A percentile compares a stretch with the other conserved stretches of the same genome.
phyloP scores from a whole-genome alignment of 495 filamentous ascomycete genomes.

The Aspergillus baeticus region DNA sequence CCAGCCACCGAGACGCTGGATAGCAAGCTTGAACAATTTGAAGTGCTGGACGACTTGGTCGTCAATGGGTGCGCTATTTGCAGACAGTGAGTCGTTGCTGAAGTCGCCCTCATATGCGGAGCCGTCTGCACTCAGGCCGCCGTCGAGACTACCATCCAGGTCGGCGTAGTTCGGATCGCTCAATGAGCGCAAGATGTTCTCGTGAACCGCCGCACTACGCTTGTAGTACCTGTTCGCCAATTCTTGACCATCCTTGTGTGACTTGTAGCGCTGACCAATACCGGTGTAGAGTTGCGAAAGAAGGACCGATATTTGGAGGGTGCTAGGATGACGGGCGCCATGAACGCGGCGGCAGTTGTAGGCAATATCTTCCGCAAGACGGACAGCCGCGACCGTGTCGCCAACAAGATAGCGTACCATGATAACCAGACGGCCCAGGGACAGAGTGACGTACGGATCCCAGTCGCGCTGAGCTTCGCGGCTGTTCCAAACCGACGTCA shows the following conservation, averaged over 20 bases:
- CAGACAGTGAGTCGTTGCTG: neutral
- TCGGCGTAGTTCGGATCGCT: slow-evolving; percentile 32
- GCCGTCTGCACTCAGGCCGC: slow-evolving; percentile 17
- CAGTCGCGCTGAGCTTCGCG: slow-evolving; percentile 30
- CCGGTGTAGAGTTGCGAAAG: slow-evolving; percentile 39
- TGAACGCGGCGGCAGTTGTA: slow-evolving; percentile 45
- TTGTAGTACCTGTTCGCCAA: slow-evolving; percentile 42
- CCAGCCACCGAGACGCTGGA: slow-evolving; percentile 40
- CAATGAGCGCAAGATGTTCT: slow-evolving; percentile 36
- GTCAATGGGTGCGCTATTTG: neutral
- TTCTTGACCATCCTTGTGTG: slow-evolving; percentile 31
- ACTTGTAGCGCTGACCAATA: slow-evolving; percentile 30
- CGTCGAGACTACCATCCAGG: slow-evolving; percentile 20
- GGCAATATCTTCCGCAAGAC: slow-evolving; percentile 44
- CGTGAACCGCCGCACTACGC: slow-evolving; percentile 34
- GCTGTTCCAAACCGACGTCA: slow-evolving; percentile 36
- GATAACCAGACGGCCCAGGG: slow-evolving; percentile 37
- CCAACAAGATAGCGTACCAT: slow-evolving; percentile 36
- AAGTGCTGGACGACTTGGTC: slow-evolving; percentile 36
- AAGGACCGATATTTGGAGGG: slow-evolving; percentile 37
- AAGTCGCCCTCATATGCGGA: slow-evolving; percentile 11
- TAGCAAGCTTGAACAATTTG: slow-evolving; percentile 36
- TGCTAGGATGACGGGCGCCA: slow-evolving; percentile 34
- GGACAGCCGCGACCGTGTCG: slow-evolving; percentile 30
- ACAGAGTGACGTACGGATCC: slow-evolving; percentile 28